phyloP scores from a whole-genome alignment of 202 grass and related monocot genomes.

The Setaria italica region DNA sequence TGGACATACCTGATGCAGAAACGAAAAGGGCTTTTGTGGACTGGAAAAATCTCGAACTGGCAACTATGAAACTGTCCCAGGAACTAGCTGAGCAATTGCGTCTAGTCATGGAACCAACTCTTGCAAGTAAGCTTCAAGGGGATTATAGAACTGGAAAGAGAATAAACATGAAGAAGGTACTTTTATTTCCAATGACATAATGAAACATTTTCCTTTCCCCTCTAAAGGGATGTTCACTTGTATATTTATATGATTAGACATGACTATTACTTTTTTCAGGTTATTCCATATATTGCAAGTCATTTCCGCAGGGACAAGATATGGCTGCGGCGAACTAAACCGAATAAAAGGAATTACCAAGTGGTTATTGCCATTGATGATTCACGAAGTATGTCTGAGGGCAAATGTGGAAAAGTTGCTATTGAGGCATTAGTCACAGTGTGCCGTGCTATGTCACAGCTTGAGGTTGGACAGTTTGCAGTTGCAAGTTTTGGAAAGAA shows the following conservation, averaged over 20 bases:
- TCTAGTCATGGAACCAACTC: slow-evolving; percentile 89
- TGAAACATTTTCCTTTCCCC: slow-evolving; percentile 23
- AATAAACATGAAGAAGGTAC: slow-evolving; percentile 99
- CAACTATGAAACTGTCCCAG: slow-evolving; percentile 81
- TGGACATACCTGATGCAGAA: slow-evolving; percentile 53
- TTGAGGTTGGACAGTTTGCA: slow-evolving; percentile 94
- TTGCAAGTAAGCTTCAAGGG: slow-evolving; percentile 97
- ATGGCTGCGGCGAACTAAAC: slow-evolving; percentile 91
- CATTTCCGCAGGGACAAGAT: slow-evolving; percentile 93
- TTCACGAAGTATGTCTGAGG: slow-evolving; percentile 93
- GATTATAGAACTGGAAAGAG: slow-evolving; percentile 99
- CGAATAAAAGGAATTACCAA: slow-evolving; percentile 97
- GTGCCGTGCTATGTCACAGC: slow-evolving; percentile 92
- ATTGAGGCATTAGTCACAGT: slow-evolving; percentile 89
- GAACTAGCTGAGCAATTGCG: slow-evolving; percentile 94
- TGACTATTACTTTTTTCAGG: slow-evolving; percentile 53
- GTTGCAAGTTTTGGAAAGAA: slow-evolving; percentile 91
- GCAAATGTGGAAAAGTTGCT: slow-evolving; percentile 83
- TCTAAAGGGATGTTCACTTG: slow-evolving; percentile 32
- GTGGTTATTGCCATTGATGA: slow-evolving; percentile 92
- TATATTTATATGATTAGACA: slow-evolving; percentile 25
- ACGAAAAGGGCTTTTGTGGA: slow-evolving; percentile 54
- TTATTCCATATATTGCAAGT: slow-evolving; percentile 97
- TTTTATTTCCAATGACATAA: slow-evolving; percentile 16
- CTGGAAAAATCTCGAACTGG: slow-evolving; percentile 80